Base-by-base conservation (phyloP, 2,329 filamentous ascomycete genomes). In the Nigrospora oryzae region DNA sequence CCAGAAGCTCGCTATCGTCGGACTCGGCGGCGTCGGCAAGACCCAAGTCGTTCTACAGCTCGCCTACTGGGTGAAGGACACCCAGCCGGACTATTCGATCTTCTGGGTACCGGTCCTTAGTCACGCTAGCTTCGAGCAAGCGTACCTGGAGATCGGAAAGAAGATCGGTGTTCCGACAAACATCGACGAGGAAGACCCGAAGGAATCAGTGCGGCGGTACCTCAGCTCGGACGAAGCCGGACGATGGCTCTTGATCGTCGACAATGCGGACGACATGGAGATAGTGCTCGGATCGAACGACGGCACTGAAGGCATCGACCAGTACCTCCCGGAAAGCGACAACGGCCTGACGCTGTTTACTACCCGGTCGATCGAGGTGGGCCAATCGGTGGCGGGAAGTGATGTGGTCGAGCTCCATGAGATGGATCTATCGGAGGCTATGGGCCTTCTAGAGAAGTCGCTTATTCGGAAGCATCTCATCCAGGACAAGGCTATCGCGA, bases 151-250 rank as follows among this genome's bases (percentile, higher is more conserved):
- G 5, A 58, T 70, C 4, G 60, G 56, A 2, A 55, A 51, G 35
- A 53, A 58, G 51, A 54, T 70, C 12, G 38, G 46, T 1, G 50
- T 64, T 7, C 35, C 66, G 12, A 64, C 74, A 2, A 72, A 72
- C 39, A 52, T 51, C 7, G 64, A 75, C 42, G 78, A 79, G 47
- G 63, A 66, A 39, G 81, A 86, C 49, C 54, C 80, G 34, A 73
- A 75, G 43, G 77, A 82, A 51, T 71, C 79, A 62, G 79, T 86
- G 53, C 68, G 76, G 12, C 39, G 42, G 4, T 50, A 49, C 13
- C 48, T 73, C 2, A 61, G 56, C 31, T 2, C 54, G 42, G 42
- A 47, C 8, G 46, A 36, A 12, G 46, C 38, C 3, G 55, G 59
- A 2, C 46, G 48, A 1, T 73, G 67, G 69, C 54, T 73, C 2